phyloP scores from a whole-genome alignment of 345 rosid genomes.

The Populus euphratica region DNA sequence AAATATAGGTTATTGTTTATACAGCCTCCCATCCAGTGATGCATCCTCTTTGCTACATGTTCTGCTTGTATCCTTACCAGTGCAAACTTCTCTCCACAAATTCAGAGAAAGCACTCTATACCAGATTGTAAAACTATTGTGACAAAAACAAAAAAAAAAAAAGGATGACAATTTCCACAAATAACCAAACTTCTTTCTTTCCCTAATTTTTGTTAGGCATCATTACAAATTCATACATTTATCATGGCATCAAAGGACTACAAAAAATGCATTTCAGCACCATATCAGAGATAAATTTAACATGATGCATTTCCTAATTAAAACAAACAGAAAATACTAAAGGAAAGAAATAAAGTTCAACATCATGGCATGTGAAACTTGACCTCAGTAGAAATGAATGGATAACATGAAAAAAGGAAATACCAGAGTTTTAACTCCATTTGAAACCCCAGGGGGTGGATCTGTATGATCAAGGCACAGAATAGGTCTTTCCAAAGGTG shows the following conservation, averaged over 20 bases:
- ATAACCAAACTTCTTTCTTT: not conserved
- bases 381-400: not conserved
- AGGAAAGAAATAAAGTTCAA: not conserved
- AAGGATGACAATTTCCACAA: not conserved
- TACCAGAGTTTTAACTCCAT: conserved; percentile 61
- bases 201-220: not conserved
- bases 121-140: not conserved
- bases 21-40: not conserved
- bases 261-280: not conserved
- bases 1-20: not conserved
- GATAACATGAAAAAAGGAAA: conserved; percentile 1
- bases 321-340: not conserved
- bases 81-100: not conserved
- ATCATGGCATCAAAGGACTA: not conserved
- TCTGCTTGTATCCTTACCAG: not conserved
- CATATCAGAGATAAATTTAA: not conserved
- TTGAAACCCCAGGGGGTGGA: conserved; percentile 34
- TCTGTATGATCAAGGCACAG: conserved; percentile 39
- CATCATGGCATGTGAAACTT: not conserved
- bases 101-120: not conserved
- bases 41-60: not conserved
- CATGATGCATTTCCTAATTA: not conserved
- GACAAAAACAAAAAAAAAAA: not conserved
- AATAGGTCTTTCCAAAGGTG: conserved; percentile 53
- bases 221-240: not conserved